phyloP scores from a whole-genome alignment of 371 early-diverging fungal genomes.

The Mucor plumbeus region DNA sequence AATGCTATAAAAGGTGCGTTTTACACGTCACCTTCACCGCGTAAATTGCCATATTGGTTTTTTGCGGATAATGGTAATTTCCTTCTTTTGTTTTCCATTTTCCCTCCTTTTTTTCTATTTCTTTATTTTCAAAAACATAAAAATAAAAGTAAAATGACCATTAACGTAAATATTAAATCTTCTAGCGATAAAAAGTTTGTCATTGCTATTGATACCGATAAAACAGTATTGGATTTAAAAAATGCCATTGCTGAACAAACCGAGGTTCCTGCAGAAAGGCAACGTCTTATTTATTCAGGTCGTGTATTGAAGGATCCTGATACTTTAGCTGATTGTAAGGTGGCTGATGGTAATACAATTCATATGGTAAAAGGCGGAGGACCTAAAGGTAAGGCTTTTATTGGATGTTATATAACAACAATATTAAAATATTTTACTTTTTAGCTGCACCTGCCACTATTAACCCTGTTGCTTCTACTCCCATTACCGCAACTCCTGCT shows the following conservation, averaged over 20 bases:
- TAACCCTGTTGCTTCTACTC: conserved; percentile 14
- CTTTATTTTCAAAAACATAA: neutral
- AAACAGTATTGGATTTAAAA: conserved; percentile 81
- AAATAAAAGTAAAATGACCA: conserved; percentile 28
- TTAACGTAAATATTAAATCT: conserved; percentile 80
- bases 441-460: neutral
- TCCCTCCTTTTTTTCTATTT: conserved; percentile 7
- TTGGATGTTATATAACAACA: neutral
- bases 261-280: conserved; percentile 81
- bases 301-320: conserved; percentile 94
- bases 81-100: conserved; percentile 1
- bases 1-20: conserved; percentile 2
- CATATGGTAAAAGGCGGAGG: conserved; percentile 82
- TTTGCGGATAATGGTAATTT: neutral
- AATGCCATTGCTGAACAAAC: conserved; percentile 69
- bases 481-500: conserved; percentile 32
- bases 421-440: neutral
- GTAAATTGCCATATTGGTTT: conserved; percentile 3
- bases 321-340: conserved; percentile 76
- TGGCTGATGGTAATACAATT: conserved; percentile 79
- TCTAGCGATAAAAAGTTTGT: conserved; percentile 83
- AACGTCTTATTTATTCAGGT: conserved; percentile 94
- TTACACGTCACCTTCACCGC: conserved; percentile 1
- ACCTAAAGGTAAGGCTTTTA: conserved; percentile 28
- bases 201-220: conserved; percentile 67